A percentile compares a stretch with the other conserved stretches of the same genome.
phyloP scores from a whole-genome alignment of 2,329 filamentous ascomycete genomes.

The Diaporthe velutina region DNA sequence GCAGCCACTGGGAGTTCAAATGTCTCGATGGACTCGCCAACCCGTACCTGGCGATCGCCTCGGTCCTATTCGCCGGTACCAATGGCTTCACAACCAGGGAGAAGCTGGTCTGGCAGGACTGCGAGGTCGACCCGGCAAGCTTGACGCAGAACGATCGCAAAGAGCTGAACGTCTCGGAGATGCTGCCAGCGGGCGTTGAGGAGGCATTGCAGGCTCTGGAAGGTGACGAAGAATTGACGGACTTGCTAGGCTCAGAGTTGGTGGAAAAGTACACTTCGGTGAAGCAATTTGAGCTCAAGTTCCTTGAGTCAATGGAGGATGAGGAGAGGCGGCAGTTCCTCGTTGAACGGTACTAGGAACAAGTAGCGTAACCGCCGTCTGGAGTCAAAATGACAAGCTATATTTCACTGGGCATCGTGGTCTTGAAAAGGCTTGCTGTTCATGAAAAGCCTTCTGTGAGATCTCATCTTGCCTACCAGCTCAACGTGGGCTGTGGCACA shows the following conservation, averaged over 20 bases:
- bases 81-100: constrained; percentile 63
- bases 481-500: neutral
- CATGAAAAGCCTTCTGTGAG: no score
- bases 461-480: neutral
- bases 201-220: constrained; percentile 67
- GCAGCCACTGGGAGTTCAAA: constrained; percentile 83
- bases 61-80: constrained; percentile 71
- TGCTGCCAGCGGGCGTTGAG: constrained; percentile 66
- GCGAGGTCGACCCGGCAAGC: constrained; percentile 64
- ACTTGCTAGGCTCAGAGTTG: constrained; percentile 61
- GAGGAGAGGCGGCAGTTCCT: constrained; percentile 68
- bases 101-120: constrained; percentile 65
- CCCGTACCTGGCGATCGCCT: constrained; percentile 77
- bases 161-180: constrained; percentile 64
- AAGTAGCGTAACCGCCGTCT: neutral
- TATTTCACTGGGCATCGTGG: neutral
- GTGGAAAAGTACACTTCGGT: constrained; percentile 69
- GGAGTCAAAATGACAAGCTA: neutral
- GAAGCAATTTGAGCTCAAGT: constrained; percentile 69
- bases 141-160: constrained; percentile 61
- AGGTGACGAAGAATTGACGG: constrained; percentile 59
- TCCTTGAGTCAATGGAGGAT: constrained; percentile 63
- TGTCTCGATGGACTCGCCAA: constrained; percentile 85
- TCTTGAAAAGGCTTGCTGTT: neutral
- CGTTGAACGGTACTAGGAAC: constrained; percentile 71